Base-by-base conservation (phyloP, 139 green algal genomes). In the Spirogloea muscicola region DNA sequence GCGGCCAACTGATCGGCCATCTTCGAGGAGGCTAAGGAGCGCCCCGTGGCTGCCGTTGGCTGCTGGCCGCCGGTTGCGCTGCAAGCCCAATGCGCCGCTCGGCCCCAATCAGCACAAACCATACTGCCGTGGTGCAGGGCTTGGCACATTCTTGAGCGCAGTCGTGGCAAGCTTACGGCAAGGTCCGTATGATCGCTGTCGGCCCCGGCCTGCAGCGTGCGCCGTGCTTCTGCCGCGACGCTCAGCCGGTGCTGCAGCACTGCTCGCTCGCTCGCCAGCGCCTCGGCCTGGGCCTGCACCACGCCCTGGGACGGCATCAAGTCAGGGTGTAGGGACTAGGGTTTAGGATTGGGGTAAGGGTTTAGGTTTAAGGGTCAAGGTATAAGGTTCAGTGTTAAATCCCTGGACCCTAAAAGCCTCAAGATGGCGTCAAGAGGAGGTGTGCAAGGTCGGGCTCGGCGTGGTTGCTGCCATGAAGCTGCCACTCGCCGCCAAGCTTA, bases 201-300 rank as follows among this genome's bases (percentile, higher is more conserved):
- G n/a, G n/a, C n/a, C n/a, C 9, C 65, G 5, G 29, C 16, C 36
- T 67, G 65, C 42, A 74, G 38, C 16, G 65, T 43, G 25, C 33
- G 25, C 10, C 65, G 37, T 16, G 49, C 65, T 29, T 38, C 65
- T 39, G 34, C 0, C 18, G 52, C 36, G 51, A n/a, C 37, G 5
- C 66, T 25, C 65, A 74, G 38, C 52, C 29, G 36, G 34, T 55
- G 42, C 44, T 74, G 65, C 39, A 74, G 44, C 34, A 13, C 18
- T 27, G 65, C 65, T 39, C 31, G 34, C 39, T 74, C 65, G 38
- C 52, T 68, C 43, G 34, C 49, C 65, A 74, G 38, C 51, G 65
- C 39, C 46, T 74, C 38, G 7, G 65, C 65, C 65, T 74, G 65
- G 7, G 44, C 65, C 65, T 74, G 65, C 42, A 68, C 13, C 37